Evolutionary conservation across 305 asterid species (phyloP).

Genomic region (Euphrasia arctica): DNA sequence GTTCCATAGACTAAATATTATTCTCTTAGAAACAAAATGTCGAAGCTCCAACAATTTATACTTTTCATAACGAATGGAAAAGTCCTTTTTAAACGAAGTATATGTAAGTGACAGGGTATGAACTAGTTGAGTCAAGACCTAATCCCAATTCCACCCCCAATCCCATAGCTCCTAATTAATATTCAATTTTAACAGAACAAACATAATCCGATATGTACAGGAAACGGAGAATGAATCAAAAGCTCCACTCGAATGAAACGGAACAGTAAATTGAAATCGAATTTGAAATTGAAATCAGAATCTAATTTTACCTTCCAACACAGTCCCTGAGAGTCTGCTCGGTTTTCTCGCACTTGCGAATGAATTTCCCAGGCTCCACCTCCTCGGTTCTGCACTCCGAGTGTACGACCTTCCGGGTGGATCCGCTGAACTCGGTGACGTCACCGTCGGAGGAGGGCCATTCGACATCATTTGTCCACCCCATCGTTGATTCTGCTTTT

Average conservation of each 20-base stretch:
- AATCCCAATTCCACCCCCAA: background rate
- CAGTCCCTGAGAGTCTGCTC: slow-evolving; percentile 71
- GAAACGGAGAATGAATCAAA: background rate
- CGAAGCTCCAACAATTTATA: background rate
- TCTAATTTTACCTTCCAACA: slow-evolving; percentile 57
- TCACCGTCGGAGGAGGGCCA: slow-evolving; percentile 25
- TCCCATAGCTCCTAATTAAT: background rate
- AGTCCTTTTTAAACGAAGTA: background rate
- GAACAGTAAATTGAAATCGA: slow-evolving; percentile 1
- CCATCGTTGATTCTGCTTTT: slow-evolving; percentile 27
- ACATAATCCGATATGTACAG: background rate
- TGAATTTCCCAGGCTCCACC: slow-evolving; percentile 75
- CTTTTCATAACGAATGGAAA: background rate
- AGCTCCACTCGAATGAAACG: background rate
- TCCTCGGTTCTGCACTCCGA: slow-evolving; percentile 79
- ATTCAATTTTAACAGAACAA: background rate
- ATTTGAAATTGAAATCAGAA: background rate
- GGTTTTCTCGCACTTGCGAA: slow-evolving; percentile 76
- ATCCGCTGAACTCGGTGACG: slow-evolving; percentile 21
- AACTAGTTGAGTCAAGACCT: too few species aligned
- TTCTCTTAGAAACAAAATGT: background rate
- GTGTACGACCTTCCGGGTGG: slow-evolving; percentile 59
- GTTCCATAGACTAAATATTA: background rate
- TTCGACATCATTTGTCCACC: slow-evolving; percentile 24
- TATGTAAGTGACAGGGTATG: too few species aligned